Evolutionary conservation across 441 rosid genomes (phyloP).

Genomic region (Raphanus hybrid): DNA sequence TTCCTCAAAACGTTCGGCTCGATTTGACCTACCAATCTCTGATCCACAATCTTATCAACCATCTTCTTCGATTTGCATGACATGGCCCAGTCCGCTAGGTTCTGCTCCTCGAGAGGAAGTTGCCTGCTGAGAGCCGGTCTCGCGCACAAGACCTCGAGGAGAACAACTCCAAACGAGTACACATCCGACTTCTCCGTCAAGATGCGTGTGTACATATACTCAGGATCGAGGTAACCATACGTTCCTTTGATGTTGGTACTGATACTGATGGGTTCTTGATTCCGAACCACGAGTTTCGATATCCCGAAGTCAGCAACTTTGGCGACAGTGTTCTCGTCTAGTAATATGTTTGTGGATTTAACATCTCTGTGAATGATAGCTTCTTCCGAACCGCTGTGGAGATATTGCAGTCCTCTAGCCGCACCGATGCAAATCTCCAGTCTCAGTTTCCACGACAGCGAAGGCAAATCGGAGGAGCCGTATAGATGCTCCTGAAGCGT

Average conservation of each 20-base stretch:
- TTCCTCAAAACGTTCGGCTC: conserved; percentile 46
- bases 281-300: conserved; percentile 41
- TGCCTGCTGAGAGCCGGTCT: conserved; percentile 41
- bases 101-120: conserved; percentile 34
- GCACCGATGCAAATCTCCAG: conserved; percentile 42
- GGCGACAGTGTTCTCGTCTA: conserved; percentile 45
- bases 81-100: conserved; percentile 58
- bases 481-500: conserved; percentile 41
- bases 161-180: conserved; percentile 49
- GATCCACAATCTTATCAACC: conserved; percentile 50
- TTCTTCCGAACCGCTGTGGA: conserved; percentile 41
- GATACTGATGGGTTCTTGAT: conserved; percentile 32
- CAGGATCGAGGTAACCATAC: conserved; percentile 53
- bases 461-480: conserved; percentile 11
- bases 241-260: conserved; percentile 49
- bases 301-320: conserved; percentile 53
- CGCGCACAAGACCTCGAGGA: conserved; percentile 52
- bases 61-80: conserved; percentile 38
- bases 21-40: conserved; percentile 41
- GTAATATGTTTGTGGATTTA: conserved; percentile 49
- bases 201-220: conserved; percentile 38
- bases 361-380: conserved; percentile 51
- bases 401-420: conserved; percentile 39
- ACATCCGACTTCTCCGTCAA: conserved; percentile 53
- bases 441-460: conserved; percentile 37